Evolutionary conservation across 257 asterid genomes (phyloP).

Genomic region (Solanum lignicaule): DNA sequence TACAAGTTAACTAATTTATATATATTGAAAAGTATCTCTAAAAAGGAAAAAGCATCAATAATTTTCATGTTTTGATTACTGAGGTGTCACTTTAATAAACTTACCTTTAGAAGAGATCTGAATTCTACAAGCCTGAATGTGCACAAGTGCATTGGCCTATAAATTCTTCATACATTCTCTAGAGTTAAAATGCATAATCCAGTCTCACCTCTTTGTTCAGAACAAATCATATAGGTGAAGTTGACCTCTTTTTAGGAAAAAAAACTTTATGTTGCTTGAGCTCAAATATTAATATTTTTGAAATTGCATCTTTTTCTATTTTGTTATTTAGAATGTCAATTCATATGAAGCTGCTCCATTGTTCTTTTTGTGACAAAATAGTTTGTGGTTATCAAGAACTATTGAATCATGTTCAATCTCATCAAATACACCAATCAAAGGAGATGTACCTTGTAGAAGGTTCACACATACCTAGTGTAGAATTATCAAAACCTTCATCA

Average conservation of each 20-base stretch:
- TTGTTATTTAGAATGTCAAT: no score
- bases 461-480: not conserved
- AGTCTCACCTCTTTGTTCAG: not conserved
- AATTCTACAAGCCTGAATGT: not conserved
- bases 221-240: not conserved
- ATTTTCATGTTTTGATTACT: not conserved
- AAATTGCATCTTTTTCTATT: no score
- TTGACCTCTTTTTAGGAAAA: no score
- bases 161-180: not conserved
- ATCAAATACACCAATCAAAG: not conserved
- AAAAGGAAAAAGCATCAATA: not conserved
- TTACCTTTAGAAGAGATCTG: not conserved
- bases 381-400: not conserved
- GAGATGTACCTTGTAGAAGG: not conserved
- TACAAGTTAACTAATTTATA: no score
- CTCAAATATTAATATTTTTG: no score
- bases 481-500: not conserved
- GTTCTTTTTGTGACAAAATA: not conserved
- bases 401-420: not conserved
- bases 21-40: not conserved
- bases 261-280: not conserved
- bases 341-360: not conserved
- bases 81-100: not conserved
- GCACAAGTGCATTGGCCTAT: not conserved
- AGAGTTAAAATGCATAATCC: not conserved